A percentile compares a stretch with the other conserved stretches of the same genome.
Conservation (phyloP, 768 basidiomycete genomes). For the Boletus subparvulus region DNA sequence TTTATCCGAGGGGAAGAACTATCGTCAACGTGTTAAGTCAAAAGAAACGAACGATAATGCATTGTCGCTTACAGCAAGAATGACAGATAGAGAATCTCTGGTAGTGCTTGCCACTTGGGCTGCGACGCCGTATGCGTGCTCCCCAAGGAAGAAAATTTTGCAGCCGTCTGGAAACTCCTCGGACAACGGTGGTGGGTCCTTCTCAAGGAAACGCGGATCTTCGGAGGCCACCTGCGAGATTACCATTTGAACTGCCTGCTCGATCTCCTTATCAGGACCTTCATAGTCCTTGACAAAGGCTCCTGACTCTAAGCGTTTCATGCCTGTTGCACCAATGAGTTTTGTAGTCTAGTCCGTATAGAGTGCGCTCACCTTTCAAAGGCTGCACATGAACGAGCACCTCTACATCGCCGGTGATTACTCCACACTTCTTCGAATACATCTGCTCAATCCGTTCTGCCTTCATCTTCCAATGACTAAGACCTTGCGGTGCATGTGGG, state of each 20-base stretch:
- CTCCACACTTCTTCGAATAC: conserved; percentile 89
- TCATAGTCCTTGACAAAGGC: conserved; percentile 97
- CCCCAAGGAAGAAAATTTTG: conserved; percentile 94
- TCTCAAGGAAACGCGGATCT: conserved; percentile 85
- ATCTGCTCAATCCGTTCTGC: conserved; percentile 77
- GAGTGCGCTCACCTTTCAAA: conserved; percentile 66
- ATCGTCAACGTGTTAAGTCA: conserved; percentile 1
- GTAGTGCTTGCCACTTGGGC: conserved; percentile 81
- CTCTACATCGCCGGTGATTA: conserved; percentile 79
- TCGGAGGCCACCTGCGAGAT: conserved; percentile 80
- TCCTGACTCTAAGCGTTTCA: conserved; percentile 85
- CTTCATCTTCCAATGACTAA: conserved; percentile 77
- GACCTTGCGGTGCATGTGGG: conserved; percentile 68
- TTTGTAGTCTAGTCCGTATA: neutral
- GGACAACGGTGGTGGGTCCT: conserved; percentile 73
- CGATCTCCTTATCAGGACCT: conserved; percentile 72
- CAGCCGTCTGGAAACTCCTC: conserved; percentile 90
- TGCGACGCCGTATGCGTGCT: conserved; percentile 93
- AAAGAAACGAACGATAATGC: neutral
- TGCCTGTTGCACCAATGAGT: conserved; percentile 46
- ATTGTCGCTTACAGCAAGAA: conserved; percentile 68
- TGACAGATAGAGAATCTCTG: conserved; percentile 69
- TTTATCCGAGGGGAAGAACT: conserved; percentile 90
- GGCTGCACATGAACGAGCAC: conserved; percentile 86
- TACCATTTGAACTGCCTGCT: conserved; percentile 85